Evolutionary conservation across 2,329 filamentous ascomycete genomes (phyloP).

Genomic region (Aureobasidium sp.): DNA sequence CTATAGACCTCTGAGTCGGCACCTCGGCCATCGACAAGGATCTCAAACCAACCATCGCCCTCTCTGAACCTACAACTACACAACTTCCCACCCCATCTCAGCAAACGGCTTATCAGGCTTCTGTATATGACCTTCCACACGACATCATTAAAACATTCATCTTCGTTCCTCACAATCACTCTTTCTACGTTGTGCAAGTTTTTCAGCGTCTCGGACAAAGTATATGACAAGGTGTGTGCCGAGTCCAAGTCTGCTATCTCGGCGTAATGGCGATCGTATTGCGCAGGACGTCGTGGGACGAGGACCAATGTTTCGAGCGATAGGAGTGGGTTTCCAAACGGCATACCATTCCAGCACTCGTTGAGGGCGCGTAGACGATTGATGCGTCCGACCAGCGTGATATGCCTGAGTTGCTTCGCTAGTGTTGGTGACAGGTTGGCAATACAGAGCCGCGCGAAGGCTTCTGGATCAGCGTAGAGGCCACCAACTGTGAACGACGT

Average conservation of each 20-base stretch:
- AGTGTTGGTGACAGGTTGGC: slow-evolving; percentile 19
- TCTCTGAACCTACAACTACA: slow-evolving; percentile 7
- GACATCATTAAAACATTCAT: slow-evolving; percentile 26
- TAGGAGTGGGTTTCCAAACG: slow-evolving; percentile 26
- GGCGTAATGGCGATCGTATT: slow-evolving; percentile 20
- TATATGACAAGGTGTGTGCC: slow-evolving; percentile 22
- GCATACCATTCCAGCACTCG: slow-evolving; percentile 27
- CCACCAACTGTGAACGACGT: slow-evolving; percentile 24
- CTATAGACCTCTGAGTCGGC: background rate
- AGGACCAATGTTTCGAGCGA: slow-evolving; percentile 26
- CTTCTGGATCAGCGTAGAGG: slow-evolving; percentile 20
- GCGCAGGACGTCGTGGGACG: slow-evolving; percentile 23
- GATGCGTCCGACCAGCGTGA: slow-evolving; percentile 28
- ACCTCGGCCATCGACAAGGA: slow-evolving; percentile 1
- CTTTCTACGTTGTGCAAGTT: slow-evolving; percentile 22
- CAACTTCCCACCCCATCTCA: slow-evolving; percentile 27
- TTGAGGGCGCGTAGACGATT: slow-evolving; percentile 27
- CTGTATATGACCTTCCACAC: slow-evolving; percentile 30
- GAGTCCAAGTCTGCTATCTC: slow-evolving; percentile 30
- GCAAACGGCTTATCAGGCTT: slow-evolving; percentile 26
- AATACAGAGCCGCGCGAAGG: slow-evolving; percentile 23
- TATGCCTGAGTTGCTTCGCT: slow-evolving; percentile 21
- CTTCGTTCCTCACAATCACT: slow-evolving; percentile 25
- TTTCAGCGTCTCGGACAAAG: slow-evolving; percentile 16
- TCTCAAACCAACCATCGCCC: background rate